Base-by-base conservation (phyloP, 2,329 filamentous ascomycete species). In the Neonectria punicea region DNA sequence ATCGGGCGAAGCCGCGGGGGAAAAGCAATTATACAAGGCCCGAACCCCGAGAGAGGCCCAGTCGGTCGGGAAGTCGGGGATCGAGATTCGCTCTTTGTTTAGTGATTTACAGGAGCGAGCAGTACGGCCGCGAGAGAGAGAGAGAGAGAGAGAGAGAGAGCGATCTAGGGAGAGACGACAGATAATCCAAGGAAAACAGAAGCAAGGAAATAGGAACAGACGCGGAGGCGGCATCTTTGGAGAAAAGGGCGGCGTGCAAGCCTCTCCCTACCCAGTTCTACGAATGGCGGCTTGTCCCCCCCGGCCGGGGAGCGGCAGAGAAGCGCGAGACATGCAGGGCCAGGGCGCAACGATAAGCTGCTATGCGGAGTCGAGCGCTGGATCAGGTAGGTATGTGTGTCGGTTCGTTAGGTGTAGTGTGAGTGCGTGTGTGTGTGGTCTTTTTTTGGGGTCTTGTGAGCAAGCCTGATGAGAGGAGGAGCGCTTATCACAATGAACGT, bases 1-100 rank as follows among this genome's bases (percentile, higher is more conserved):
- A 51, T 50, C 46, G 34, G 44, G 49, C 34, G 20, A 22, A 16
- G 50, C 51, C 49, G 43, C 34, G 49, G 55, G 55, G 54, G 41
- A 54, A 58, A 63, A 63, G 61, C 61, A 63, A 63, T 43, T 53
- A 63, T 25, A 49, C 51, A 34, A 28, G 5, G 25, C 25, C 25
- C 20, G 47, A n/a, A 50, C 36, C 14, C 43, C 49, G 32, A 28
- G 30, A 28, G 30, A 50, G 36, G 22, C 55, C 34, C 22, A 22
- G 46, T 28, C 22, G 44, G n/a, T 49, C 20, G 44, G 25, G 44
- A 44, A 44, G n/a, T 44, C 18, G 41, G 39, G 18, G 14, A 14
- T 47, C 13, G 34, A 16, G 34, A 39, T 39, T 49, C 44, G 14
- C 20, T 25, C 44, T 46, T 46, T 13, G 30, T 51, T 20, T 20